Evolutionary conservation across 108 stramenopile genomes (phyloP).

Genomic region (Nitzschia inconspicua): DNA sequence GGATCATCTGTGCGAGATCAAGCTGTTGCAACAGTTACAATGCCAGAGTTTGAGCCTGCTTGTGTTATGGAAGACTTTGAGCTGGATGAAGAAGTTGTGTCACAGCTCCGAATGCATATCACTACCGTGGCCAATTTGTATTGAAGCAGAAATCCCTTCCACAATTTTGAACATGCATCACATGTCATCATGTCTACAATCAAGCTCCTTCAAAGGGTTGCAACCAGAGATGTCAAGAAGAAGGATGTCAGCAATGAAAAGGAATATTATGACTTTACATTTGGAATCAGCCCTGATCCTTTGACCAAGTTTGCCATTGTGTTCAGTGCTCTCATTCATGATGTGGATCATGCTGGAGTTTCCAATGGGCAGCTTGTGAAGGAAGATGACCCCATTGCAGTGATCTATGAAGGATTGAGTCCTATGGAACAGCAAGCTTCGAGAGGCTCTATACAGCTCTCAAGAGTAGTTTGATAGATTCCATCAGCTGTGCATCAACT

Average conservation of each 20-base stretch:
- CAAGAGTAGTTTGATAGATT: constrained; percentile 26
- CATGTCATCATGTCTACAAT: constrained; percentile 41
- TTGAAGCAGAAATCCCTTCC: constrained; percentile 45
- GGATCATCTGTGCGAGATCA: background rate
- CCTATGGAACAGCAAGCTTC: constrained; percentile 54
- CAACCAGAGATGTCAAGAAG: constrained; percentile 12
- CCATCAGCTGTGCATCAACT: constrained; percentile 28
- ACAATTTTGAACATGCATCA: constrained; percentile 62
- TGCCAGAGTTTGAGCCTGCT: background rate
- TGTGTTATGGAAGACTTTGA: background rate
- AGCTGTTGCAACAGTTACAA: background rate
- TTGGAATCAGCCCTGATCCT: constrained; percentile 32
- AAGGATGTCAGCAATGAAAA: constrained; percentile 8
- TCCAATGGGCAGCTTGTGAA: constrained; percentile 48
- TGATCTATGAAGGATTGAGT: constrained; percentile 33
- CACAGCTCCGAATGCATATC: constrained; percentile 51
- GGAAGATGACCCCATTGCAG: constrained; percentile 48
- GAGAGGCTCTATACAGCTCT: constrained; percentile 42
- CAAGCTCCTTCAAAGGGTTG: constrained; percentile 42
- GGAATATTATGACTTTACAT: constrained; percentile 23
- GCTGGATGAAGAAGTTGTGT: constrained; percentile 7
- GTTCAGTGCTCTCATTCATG: constrained; percentile 45
- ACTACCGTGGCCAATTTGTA: constrained; percentile 58
- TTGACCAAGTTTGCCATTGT: constrained; percentile 34
- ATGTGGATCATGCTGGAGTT: constrained; percentile 51